Conservation (phyloP, 352 stramenopile genomes). For the Pythium periplocum region DNA sequence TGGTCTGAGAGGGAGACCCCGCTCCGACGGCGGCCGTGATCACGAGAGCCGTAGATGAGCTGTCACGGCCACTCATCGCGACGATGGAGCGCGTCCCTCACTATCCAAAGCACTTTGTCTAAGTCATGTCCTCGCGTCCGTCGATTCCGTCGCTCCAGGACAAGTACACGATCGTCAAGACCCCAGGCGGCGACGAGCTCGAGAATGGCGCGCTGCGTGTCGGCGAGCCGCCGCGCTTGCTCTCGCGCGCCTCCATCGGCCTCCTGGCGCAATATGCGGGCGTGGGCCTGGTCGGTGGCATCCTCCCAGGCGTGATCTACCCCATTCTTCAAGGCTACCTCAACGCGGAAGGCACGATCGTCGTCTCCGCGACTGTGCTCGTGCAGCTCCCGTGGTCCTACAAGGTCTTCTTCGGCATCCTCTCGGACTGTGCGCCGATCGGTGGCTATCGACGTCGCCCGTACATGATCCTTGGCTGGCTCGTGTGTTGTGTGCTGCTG, state of each 20-base stretch:
- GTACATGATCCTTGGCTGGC: conserved; percentile 43
- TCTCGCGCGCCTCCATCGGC: conserved; percentile 32
- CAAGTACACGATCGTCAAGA: no score
- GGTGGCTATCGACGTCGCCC: conserved; percentile 32
- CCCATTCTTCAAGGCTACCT: conserved; percentile 42
- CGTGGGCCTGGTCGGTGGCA: conserved; percentile 32
- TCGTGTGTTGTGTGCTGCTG: conserved; percentile 25
- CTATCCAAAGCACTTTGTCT: no score
- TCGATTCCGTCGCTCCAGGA: no score
- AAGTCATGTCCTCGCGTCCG: no score
- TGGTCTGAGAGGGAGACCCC: no score
- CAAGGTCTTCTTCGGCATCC: conserved; percentile 43
- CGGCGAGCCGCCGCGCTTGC: conserved; percentile 25
- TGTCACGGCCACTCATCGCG: no score
- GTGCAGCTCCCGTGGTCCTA: conserved; percentile 43
- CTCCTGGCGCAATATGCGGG: conserved; percentile 42
- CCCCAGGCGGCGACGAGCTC: no score
- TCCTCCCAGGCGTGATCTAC: conserved; percentile 39
- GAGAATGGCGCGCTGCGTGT: conserved; percentile 15
- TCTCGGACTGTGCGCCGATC: conserved; percentile 44
- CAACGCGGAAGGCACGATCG: conserved; percentile 37
- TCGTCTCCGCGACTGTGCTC: conserved; percentile 34
- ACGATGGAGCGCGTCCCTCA: no score
- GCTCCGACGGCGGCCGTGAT: no score
- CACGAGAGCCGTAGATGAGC: no score